Evolutionary conservation across 2,329 filamentous ascomycete species (phyloP), one percentile per base, ranked within the genome.

Genomic region (Macrophomina phaseolina): DNA sequence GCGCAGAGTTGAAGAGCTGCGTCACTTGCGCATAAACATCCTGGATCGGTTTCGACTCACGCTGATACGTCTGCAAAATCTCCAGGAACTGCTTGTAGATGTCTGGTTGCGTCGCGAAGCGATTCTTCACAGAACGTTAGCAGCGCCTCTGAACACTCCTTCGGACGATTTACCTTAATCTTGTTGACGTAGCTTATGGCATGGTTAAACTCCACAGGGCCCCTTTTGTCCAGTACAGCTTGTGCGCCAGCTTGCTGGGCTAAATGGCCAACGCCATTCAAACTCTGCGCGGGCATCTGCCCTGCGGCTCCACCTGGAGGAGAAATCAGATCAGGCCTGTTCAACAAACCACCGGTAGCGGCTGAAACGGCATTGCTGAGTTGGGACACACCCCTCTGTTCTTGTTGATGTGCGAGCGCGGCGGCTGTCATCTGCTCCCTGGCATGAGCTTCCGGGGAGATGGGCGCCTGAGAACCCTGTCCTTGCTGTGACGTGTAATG

Each of bases 111-210:
- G 94, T 90, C 73, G 97, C 91, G 80, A 98, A 99, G 52, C 95
- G 94, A 77, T 98, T 99, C 93, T 97, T 70, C 8, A 30, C 69
- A 34, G 2, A 23, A 16, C 30, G 32, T 65, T 51, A 65, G 52
- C 9, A 38, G 11, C 40, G 12, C 18, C 12, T 5, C 38, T 5
- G 23, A 9, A 18, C 14, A 2, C 73, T 8, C 16, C 16, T 8
- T 38, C 5, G 14, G 2, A 8, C 23, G n/a, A 28, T 86, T 78
- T 81, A 95, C 94, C 90, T 99, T 99, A 74, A 99, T 99, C 82
- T 99, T 99, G 77, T 99, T 99, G 65, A 99, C 95, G 75, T 99
- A 99, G 78, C 94, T 98, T 70, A 99, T 99, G 0, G 95, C 95
- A 80, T 99, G 95, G 77, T 99, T 99, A 79, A 99, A 99, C 76